These are phyloP conservation scores for Pluteus cervinus DNA, from an alignment of 768 basidiomycete species.

Conservation along the genomic window DNA sequence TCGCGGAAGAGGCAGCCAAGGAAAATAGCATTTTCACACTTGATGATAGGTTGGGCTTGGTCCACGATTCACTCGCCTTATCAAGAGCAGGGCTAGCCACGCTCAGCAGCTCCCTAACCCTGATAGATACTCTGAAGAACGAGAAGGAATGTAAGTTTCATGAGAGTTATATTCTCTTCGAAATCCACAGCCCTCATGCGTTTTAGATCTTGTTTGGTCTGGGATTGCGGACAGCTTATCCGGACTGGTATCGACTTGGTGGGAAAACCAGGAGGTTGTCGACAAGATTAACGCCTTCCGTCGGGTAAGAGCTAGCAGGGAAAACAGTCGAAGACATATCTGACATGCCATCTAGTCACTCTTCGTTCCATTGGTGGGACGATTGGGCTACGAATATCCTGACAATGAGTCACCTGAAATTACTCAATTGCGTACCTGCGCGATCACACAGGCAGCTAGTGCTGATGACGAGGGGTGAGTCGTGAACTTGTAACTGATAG, in stretches of 20 bases:
- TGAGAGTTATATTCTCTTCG: too few relatives aligned
- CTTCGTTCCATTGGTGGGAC: slow-evolving; percentile 71
- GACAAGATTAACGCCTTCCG: slow-evolving; percentile 55
- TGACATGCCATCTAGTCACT: slow-evolving; percentile 35
- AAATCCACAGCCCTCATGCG: not conserved
- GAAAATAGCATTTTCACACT: slow-evolving; percentile 60
- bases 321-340: slow-evolving; percentile 3
- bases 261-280: slow-evolving; percentile 61
- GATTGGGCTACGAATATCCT: slow-evolving; percentile 72
- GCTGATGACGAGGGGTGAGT: slow-evolving; percentile 20
- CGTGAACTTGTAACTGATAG: not conserved
- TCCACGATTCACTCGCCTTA: slow-evolving; percentile 77
- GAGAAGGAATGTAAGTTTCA: slow-evolving; percentile 75
- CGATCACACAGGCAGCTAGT: slow-evolving; percentile 46
- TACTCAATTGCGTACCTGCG: slow-evolving; percentile 68
- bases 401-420: slow-evolving; percentile 61
- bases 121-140: slow-evolving; percentile 60
- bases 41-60: slow-evolving; percentile 85
- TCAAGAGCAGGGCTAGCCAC: slow-evolving; percentile 75
- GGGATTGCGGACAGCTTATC: slow-evolving; percentile 54
- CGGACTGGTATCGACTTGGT: slow-evolving; percentile 65
- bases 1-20: slow-evolving; percentile 77
- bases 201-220: slow-evolving; percentile 80
- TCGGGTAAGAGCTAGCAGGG: slow-evolving; percentile 32
- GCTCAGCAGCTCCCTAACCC: slow-evolving; percentile 69